phyloP scores from a whole-genome alignment of 2,329 filamentous ascomycete species.

The Sporothrix phasma region DNA sequence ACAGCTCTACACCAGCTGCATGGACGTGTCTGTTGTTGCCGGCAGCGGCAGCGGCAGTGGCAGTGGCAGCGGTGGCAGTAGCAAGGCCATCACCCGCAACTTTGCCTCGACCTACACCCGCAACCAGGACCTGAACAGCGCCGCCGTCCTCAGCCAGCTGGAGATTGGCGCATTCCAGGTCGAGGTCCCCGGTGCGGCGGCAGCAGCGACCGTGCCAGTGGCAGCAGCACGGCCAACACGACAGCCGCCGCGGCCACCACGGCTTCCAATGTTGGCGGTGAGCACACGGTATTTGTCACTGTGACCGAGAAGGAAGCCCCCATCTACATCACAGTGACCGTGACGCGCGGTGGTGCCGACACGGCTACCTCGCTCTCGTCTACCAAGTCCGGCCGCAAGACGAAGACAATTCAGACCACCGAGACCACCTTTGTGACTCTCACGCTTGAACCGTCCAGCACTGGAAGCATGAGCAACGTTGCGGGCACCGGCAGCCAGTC shows the following conservation, averaged over 20 bases:
- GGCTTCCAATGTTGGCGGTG: constrained; percentile 21
- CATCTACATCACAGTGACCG: constrained; percentile 14
- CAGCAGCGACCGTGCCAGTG: constrained; percentile 11
- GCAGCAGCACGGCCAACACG: constrained; percentile 11
- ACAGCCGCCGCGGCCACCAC: constrained; percentile 9
- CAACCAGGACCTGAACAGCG: constrained; percentile 33
- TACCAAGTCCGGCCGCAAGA: background rate
- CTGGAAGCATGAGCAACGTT: background rate
- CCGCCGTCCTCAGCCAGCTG: constrained; percentile 38
- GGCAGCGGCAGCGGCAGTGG: background rate
- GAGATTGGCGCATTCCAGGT: constrained; percentile 35
- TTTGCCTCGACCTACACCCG: constrained; percentile 25
- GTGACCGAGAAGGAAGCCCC: constrained; percentile 28
- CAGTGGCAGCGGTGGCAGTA: background rate
- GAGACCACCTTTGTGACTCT: background rate
- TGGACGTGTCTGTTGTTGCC: constrained; percentile 27
- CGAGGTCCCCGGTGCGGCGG: constrained; percentile 23
- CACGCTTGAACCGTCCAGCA: background rate
- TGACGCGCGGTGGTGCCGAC: background rate
- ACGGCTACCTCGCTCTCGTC: background rate
- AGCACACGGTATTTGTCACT: constrained; percentile 26
- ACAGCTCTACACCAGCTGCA: constrained; percentile 35
- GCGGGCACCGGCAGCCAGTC: background rate
- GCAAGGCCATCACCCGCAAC: constrained; percentile 11
- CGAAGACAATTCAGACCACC: background rate